Base-by-base conservation (phyloP, 2,329 filamentous ascomycete species). In the Mariannaea elegans region DNA sequence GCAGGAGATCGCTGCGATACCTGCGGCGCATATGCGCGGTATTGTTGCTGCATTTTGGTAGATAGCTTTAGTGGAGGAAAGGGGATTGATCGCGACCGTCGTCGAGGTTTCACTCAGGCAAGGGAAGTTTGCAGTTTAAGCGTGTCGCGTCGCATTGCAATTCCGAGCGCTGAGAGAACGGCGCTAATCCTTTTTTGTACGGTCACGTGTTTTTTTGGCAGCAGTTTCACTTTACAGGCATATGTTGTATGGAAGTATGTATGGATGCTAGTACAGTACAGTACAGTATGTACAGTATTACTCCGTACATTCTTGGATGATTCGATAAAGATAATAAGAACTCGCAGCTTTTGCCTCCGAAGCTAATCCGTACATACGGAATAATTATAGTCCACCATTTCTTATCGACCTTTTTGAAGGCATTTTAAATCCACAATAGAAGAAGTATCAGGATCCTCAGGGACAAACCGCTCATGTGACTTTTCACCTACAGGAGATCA, bases 21-120 rank as follows among this genome's bases (percentile, higher is more conserved):
- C 73, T 82, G 82, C 66, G 83, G 81, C 71, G 79, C 77, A 73
- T 82, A 84, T 55, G 75, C 74, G 64, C 83, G 82, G 71, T 82
- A 85, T 65, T 83, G 81, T 58, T 77, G 76, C 76, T 85, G 83
- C 83, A 86, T 85, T 68, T 70, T 79, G 16, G 27, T 36, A 21
- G 31, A 34, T 18, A 24, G 12, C 27, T 60, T 54, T 2, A 16
- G 31, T 14, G 46, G 31, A 39, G 34, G 16, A 27, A 18, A 3
- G 70, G 36, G 38, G 61, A 50, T 53, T 54, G 49, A 53, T 55
- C 48, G 36, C 32, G 49, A 45, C 56, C 57, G 55, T 54, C 32
- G 50, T 57, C 48, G 41, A 31, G 12, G 34, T 24, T 55, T 56
- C 46, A 34, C 18, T 57, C 10, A 24, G 50, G 23, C 23, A n/a